phyloP scores from a whole-genome alignment of 192 early-diverging fungal species.

The Pilaira anomala region DNA sequence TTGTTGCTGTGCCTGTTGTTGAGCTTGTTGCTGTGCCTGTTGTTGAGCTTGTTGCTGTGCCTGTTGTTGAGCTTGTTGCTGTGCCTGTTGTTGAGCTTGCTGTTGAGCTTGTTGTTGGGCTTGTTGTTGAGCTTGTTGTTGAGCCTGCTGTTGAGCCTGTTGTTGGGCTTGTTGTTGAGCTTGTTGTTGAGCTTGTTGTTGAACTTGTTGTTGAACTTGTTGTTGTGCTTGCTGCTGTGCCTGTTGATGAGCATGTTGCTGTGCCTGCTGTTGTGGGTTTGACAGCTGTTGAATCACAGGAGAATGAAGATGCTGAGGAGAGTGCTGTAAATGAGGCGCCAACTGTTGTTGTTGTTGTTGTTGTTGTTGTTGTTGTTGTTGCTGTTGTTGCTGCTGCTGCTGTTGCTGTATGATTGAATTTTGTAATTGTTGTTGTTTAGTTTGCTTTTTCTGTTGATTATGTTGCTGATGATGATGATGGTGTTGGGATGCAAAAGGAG shows the following conservation, averaged over 20 bases:
- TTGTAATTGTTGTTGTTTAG: not conserved
- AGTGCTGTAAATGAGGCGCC: not conserved
- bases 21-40: slow-evolving; percentile 10
- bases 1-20: slow-evolving; percentile 7
- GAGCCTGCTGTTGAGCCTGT: not conserved
- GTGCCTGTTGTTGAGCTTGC: slow-evolving; percentile 8
- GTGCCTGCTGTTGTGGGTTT: not conserved
- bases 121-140: not conserved
- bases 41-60: slow-evolving; percentile 4
- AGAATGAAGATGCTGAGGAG: not conserved
- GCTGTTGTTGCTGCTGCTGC: not conserved
- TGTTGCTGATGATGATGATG: slow-evolving; percentile 18
- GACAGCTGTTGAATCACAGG: not conserved
- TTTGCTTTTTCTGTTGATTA: not conserved
- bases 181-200: not conserved
- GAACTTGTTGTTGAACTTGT: slow-evolving; percentile 6
- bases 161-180: not conserved
- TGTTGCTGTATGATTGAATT: not conserved
- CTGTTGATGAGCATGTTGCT: slow-evolving; percentile 2
- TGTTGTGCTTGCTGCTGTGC: not conserved
- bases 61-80: not conserved
- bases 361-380: not conserved
- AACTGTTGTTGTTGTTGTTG: not conserved
- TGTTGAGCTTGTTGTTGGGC: slow-evolving; percentile 2
- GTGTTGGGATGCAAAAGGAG: slow-evolving; percentile 26